Conservation (phyloP, 2,329 filamentous ascomycete species). For the Neodidymelliopsis sp. region DNA sequence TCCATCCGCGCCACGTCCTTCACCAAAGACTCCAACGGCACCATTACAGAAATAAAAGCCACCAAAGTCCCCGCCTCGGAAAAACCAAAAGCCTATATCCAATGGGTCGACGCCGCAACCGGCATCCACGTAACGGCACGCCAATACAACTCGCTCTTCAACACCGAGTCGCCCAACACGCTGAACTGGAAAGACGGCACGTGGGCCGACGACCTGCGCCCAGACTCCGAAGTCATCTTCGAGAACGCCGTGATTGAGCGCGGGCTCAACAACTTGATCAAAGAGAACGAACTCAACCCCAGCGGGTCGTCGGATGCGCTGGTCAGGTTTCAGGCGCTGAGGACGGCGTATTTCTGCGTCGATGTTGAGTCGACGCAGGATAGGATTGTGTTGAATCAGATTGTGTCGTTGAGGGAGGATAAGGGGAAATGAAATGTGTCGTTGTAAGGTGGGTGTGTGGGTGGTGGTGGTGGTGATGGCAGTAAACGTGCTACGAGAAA, state of each 20-base stretch:
- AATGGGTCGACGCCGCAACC: constrained; percentile 80
- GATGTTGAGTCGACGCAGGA: constrained; percentile 74
- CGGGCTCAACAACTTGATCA: constrained; percentile 82
- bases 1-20: constrained; percentile 74
- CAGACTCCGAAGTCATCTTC: constrained; percentile 82
- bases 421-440: constrained; percentile 36
- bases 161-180: constrained; percentile 80
- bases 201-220: constrained; percentile 84
- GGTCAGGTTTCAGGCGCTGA: constrained; percentile 89
- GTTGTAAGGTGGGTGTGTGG: no score
- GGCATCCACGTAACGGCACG: constrained; percentile 71
- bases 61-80: constrained; percentile 69
- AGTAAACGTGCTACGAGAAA: no score
- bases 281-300: constrained; percentile 53
- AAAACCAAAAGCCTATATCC: constrained; percentile 77
- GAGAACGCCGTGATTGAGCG: constrained; percentile 79
- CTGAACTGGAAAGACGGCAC: constrained; percentile 73
- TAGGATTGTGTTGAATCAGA: constrained; percentile 87
- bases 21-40: constrained; percentile 70
- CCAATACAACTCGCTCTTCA: constrained; percentile 84
- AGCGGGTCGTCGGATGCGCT: constrained; percentile 48
- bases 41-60: constrained; percentile 71
- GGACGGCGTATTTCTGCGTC: constrained; percentile 86
- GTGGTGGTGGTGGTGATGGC: no score
- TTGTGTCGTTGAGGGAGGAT: constrained; percentile 91